Evolutionary conservation across 2,329 filamentous ascomycete genomes (phyloP).

Genomic region (Cladosporium colombiae): DNA sequence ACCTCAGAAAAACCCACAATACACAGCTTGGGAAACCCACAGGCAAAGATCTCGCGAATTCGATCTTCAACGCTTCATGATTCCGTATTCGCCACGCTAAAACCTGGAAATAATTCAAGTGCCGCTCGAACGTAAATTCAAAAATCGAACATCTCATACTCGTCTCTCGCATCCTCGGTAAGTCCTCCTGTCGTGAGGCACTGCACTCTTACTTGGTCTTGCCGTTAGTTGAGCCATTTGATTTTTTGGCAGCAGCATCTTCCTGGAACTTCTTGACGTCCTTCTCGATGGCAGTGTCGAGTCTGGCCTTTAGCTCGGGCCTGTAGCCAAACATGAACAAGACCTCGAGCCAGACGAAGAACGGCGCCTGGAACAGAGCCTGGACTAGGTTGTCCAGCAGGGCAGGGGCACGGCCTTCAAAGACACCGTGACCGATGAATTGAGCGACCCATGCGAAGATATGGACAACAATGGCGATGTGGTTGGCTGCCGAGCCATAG

Average conservation of each 20-base stretch:
- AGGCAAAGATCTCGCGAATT: not conserved
- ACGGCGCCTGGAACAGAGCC: constrained; percentile 86
- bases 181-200: not conserved
- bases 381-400: constrained; percentile 89
- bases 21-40: not conserved
- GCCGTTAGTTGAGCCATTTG: not conserved
- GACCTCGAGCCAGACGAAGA: constrained; percentile 96
- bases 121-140: constrained; percentile 1
- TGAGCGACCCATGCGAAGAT: constrained; percentile 81
- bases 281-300: constrained; percentile 72
- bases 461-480: constrained; percentile 69
- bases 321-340: constrained; percentile 90
- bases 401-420: constrained; percentile 84
- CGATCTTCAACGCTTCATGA: not conserved
- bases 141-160: not conserved
- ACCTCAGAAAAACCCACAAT: not conserved
- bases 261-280: constrained; percentile 75
- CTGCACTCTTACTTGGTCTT: not conserved
- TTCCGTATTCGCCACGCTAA: constrained; percentile 4
- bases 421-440: constrained; percentile 87
- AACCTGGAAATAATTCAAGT: not conserved
- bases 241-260: constrained; percentile 51
- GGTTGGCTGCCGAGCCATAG: constrained; percentile 61
- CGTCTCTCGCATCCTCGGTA: not conserved
- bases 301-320: constrained; percentile 77